Conservation (phyloP, 148 eudicot species). For the Heliamphora exappendiculata region DNA sequence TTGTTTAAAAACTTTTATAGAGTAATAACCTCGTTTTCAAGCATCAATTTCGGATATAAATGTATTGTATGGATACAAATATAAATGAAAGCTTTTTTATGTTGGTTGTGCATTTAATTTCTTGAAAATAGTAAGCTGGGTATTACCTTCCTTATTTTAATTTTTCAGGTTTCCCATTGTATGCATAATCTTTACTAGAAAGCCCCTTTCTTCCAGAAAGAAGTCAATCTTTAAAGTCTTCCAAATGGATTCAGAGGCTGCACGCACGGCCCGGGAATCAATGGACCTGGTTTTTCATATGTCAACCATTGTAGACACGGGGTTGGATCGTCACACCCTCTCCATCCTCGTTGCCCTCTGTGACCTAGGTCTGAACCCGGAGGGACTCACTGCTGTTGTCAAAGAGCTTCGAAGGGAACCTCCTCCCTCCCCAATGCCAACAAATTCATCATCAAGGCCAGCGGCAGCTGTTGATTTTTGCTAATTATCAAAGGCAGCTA, state of each 20-base stretch:
- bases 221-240: not conserved
- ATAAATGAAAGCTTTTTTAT: too few relatives aligned
- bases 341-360: conserved; percentile 68
- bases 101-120: not conserved
- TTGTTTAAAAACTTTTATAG: too few relatives aligned
- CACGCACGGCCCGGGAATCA: conserved; percentile 60
- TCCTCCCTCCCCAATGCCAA: conserved; percentile 22
- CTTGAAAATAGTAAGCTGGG: not conserved
- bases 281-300: conserved; percentile 73
- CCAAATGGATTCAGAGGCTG: conserved; percentile 64
- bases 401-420: conserved; percentile 59
- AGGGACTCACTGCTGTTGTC: conserved; percentile 67
- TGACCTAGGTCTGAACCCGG: conserved; percentile 67
- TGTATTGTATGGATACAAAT: too few relatives aligned
- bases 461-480: too few relatives aligned
- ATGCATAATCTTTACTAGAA: not conserved
- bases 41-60: too few relatives aligned
- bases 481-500: too few relatives aligned
- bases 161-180: not conserved
- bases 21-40: too few relatives aligned
- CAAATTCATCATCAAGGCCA: conserved; percentile 24
- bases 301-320: conserved; percentile 75
- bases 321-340: conserved; percentile 79
- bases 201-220: not conserved
- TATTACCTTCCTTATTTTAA: not conserved